Evolutionary conservation across 441 rosid species (phyloP).

Genomic region (Populus hybrid): DNA sequence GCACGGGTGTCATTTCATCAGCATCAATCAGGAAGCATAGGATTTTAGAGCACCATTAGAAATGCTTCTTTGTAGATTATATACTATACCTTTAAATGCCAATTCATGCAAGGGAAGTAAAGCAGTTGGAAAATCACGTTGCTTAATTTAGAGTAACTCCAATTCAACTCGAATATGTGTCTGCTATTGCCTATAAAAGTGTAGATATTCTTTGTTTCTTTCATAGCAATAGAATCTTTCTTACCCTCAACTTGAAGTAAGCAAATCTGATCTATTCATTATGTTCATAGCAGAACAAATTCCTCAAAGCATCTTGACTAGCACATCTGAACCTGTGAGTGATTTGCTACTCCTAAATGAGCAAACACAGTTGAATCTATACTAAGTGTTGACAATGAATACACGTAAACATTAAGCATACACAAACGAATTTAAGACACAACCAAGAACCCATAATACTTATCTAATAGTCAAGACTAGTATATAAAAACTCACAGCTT

Average conservation of each 20-base stretch:
- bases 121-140: background rate
- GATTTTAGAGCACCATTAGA: background rate
- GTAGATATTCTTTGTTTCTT: background rate
- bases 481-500: conserved; percentile 65
- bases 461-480: background rate
- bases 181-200: background rate
- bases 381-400: background rate
- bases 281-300: background rate
- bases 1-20: background rate
- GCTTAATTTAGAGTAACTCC: background rate
- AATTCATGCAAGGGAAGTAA: background rate
- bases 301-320: background rate
- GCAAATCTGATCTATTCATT: background rate
- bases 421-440: background rate
- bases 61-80: background rate
- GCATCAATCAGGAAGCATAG: background rate
- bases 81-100: background rate
- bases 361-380: background rate
- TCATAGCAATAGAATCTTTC: background rate
- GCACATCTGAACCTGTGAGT: background rate
- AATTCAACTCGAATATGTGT: background rate
- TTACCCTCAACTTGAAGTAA: background rate
- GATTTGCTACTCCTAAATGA: background rate
- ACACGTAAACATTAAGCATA: background rate
- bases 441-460: conserved; percentile 3